Conservation (phyloP, 2,329 filamentous ascomycete genomes). For the Shiraia bambusicola region DNA sequence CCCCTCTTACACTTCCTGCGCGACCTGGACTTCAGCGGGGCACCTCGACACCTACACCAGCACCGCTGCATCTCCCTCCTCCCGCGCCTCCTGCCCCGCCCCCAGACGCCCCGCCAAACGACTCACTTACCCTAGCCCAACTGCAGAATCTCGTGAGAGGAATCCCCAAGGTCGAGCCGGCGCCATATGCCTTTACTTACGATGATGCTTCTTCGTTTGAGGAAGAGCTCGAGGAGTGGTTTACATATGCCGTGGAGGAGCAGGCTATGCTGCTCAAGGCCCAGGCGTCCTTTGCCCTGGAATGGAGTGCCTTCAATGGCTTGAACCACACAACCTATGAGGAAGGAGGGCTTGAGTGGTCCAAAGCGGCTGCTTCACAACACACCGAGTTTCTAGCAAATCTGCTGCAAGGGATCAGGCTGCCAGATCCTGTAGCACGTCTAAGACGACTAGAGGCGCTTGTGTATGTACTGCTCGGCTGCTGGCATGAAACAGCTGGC, state of each 20-base stretch:
- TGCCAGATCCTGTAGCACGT: conserved; percentile 30
- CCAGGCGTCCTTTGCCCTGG: conserved; percentile 73
- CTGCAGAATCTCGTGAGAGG: conserved; percentile 48
- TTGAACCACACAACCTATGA: conserved; percentile 46
- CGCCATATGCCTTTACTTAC: conserved; percentile 74
- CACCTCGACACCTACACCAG: conserved; percentile 41
- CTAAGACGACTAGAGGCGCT: conserved; percentile 47
- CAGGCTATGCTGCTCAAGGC: conserved; percentile 75
- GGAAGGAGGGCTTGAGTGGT: conserved; percentile 61
- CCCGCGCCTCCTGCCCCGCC: conserved; percentile 41
- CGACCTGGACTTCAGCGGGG: conserved; percentile 47
- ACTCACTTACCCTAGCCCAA: conserved; percentile 52
- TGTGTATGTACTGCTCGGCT: conserved; percentile 51
- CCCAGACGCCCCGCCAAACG: conserved; percentile 38
- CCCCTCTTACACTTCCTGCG: conserved; percentile 26
- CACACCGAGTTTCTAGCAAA: conserved; percentile 59
- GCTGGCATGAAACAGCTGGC: conserved; percentile 54
- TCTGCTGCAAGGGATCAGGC: conserved; percentile 37
- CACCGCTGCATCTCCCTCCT: conserved; percentile 49
- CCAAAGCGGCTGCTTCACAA: conserved; percentile 60
- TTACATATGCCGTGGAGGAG: conserved; percentile 86
- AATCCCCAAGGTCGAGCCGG: conserved; percentile 46
- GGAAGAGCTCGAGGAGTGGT: conserved; percentile 97
- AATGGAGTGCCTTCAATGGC: conserved; percentile 57
- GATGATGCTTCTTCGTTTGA: conserved; percentile 61